These are phyloP conservation scores for Aspergillus latus DNA, from an alignment of 2,329 filamentous ascomycete species.

Conservation along the genomic window DNA sequence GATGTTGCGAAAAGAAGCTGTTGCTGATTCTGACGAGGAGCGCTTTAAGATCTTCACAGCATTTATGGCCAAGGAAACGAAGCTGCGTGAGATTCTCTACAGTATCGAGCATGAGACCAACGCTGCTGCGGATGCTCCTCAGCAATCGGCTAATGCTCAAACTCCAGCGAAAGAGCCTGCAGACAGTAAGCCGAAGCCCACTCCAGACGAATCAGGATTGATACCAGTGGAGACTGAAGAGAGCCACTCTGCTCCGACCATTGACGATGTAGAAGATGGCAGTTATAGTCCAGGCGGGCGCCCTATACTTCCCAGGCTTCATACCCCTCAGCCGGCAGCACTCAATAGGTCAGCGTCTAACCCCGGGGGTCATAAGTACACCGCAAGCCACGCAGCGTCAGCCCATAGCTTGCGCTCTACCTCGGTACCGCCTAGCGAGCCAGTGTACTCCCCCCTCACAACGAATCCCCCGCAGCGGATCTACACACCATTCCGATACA, in stretches of 20 bases:
- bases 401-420: slow-evolving; percentile 21
- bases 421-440: slow-evolving; percentile 28
- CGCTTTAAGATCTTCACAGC: slow-evolving; percentile 55
- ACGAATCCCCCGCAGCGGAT: slow-evolving; percentile 42
- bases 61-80: slow-evolving; percentile 50
- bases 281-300: slow-evolving; percentile 57
- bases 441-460: slow-evolving; percentile 29
- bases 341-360: slow-evolving; percentile 31
- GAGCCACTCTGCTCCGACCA: slow-evolving; percentile 6
- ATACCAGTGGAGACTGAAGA: slow-evolving; percentile 35
- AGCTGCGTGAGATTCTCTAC: slow-evolving; percentile 50
- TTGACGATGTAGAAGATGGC: slow-evolving; percentile 30
- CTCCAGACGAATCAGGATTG: slow-evolving; percentile 32
- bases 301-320: slow-evolving; percentile 42
- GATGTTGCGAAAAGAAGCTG: slow-evolving; percentile 56
- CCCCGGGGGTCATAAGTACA: slow-evolving; percentile 16
- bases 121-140: slow-evolving; percentile 16
- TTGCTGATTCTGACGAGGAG: slow-evolving; percentile 49
- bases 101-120: slow-evolving; percentile 47
- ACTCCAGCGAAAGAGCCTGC: slow-evolving; percentile 11
- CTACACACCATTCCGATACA: slow-evolving; percentile 49
- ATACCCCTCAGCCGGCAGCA: slow-evolving; percentile 20
- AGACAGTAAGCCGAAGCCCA: slow-evolving; percentile 10
- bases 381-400: slow-evolving; percentile 1
- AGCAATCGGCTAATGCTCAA: slow-evolving; percentile 14